A percentile compares a stretch with the other conserved stretches of the same genome.
phyloP scores from a whole-genome alignment of 2,329 filamentous ascomycete genomes.

The Chrysoporthe cubensis region DNA sequence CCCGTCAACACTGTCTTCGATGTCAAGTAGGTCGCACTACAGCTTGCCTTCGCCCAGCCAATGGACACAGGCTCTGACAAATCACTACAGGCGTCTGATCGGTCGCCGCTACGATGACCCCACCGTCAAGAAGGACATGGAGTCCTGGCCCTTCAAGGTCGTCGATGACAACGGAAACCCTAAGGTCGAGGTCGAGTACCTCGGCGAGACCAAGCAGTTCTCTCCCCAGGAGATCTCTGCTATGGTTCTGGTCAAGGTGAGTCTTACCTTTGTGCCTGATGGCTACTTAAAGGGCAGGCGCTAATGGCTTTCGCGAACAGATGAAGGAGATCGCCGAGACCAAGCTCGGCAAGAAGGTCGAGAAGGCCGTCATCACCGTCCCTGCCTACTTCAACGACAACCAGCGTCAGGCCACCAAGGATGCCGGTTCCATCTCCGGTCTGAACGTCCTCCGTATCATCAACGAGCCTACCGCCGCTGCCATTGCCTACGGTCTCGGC shows the following conservation, averaged over 20 bases:
- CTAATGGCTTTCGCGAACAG: conserved; percentile 50
- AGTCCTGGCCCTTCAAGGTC: conserved; percentile 99
- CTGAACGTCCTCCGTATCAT: conserved; percentile 99
- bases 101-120: conserved; percentile 94
- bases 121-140: conserved; percentile 97
- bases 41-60: not conserved
- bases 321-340: conserved; percentile 99
- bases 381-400: conserved; percentile 99
- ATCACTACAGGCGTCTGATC: conserved; percentile 81
- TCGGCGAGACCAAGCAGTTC: conserved; percentile 93
- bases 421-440: conserved; percentile 95
- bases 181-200: conserved; percentile 93
- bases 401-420: conserved; percentile 99
- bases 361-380: conserved; percentile 98
- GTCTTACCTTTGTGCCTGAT: conserved; percentile 30
- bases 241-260: conserved; percentile 97
- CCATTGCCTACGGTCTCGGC: conserved; percentile 97
- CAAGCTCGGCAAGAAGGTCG: conserved; percentile 98
- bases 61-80: conserved; percentile 15
- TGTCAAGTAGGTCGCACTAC: conserved; percentile 76
- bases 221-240: conserved; percentile 98
- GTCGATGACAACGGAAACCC: conserved; percentile 87
- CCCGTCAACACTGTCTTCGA: conserved; percentile 98
- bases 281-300: not conserved
- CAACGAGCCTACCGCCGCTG: conserved; percentile 98